phyloP scores from a whole-genome alignment of 1,284 basidiomycete species.

The Irpex sp. region DNA sequence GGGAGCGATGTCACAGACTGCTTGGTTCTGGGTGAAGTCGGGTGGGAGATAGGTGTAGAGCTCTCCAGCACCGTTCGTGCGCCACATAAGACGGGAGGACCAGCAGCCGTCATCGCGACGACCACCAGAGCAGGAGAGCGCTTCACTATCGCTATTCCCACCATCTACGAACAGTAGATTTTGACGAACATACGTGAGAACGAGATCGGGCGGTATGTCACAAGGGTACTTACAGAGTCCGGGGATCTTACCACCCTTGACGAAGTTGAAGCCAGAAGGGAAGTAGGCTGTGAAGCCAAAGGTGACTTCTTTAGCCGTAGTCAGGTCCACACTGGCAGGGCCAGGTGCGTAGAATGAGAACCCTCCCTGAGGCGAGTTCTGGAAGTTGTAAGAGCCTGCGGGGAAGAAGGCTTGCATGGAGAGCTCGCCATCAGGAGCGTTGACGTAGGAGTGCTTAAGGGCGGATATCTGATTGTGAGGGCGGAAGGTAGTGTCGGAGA shows the following conservation, averaged over 20 bases:
- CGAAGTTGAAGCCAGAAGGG: conserved; percentile 40
- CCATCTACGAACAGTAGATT: conserved; percentile 9
- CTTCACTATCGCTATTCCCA: conserved; percentile 13
- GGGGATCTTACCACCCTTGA: conserved; percentile 48
- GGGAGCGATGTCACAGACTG: conserved; percentile 6
- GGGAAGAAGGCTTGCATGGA: conserved; percentile 53
- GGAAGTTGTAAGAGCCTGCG: conserved; percentile 50
- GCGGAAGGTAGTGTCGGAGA: conserved; percentile 32
- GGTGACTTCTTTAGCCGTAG: conserved; percentile 39
- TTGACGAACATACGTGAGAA: background rate
- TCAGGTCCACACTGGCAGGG: conserved; percentile 37
- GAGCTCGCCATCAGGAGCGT: conserved; percentile 40
- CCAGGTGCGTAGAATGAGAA: conserved; percentile 53
- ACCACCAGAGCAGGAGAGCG: conserved; percentile 30
- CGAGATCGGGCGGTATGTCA: background rate
- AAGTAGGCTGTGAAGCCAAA: conserved; percentile 54
- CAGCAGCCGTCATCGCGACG: conserved; percentile 33
- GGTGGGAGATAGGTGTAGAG: conserved; percentile 23
- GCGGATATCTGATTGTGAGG: conserved; percentile 22
- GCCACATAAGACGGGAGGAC: conserved; percentile 37
- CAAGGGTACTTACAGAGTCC: conserved; percentile 42
- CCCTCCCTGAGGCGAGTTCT: conserved; percentile 46
- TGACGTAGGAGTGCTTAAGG: conserved; percentile 33
- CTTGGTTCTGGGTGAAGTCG: conserved; percentile 13
- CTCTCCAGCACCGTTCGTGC: conserved; percentile 30